Base-by-base conservation (phyloP, 257 asterid species). In the Salvia splendens region DNA sequence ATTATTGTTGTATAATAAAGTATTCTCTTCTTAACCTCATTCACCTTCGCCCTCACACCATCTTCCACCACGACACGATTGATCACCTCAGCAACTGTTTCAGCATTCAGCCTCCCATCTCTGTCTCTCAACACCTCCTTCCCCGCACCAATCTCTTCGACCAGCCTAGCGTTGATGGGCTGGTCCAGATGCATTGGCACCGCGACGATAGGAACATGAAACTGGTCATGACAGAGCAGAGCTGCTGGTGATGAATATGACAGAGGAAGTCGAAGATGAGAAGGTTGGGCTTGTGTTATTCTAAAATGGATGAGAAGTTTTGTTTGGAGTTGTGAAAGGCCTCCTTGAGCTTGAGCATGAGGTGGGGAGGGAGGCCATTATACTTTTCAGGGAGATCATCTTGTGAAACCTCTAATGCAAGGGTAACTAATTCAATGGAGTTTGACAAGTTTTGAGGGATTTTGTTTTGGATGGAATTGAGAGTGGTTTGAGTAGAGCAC, bases 121-220 rank as follows among this genome's bases (percentile, higher is more conserved):
- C 1, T 12, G 15, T 78, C 82, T 53, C 81, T 78, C 52, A 76
- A 36, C 6, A 76, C 83, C 69, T 83, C 85, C 12, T 58, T 45
- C 0, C 83, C 85, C 3, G 80, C 83, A 5, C 87, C 86, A 9
- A 69, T 60, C 16, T 80, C 83, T 48, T 54, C 86, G 2, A 81
- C 79, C 6, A 81, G 65, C 79, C 74, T 76, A 9, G 86, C 84
- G 46, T 81, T 81, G 53, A 80, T 38, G 0, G 83, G 84, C 61
- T 83, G 88, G 62, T 81, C 89, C 2, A 81, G 70, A 30, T 81
- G 86, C 82, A 81, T 76, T 0, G 84, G 88, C 30, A 83, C 24
- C 0, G 82, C 80, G 2, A 83, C 70, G 10, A 83, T 69, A 4
- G 88, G 30, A 60, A 68, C 73, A 69, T 73, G 78, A 73, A 70